Evolutionary conservation across 169 alveolate genomes (phyloP).

Genomic region (Plasmodium yoelii): DNA sequence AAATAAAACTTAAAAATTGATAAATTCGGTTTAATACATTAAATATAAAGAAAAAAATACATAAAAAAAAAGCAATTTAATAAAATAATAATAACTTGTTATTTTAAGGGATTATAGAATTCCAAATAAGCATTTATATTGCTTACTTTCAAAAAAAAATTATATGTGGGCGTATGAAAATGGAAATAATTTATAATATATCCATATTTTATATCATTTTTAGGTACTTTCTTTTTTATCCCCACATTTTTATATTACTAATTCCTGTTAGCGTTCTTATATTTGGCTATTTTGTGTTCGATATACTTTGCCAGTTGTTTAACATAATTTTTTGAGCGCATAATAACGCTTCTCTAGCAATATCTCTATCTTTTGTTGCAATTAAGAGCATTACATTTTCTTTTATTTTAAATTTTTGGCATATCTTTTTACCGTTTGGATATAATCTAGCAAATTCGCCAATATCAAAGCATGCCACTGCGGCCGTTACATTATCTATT

Average conservation of each 20-base stretch:
- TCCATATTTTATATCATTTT: too few relatives aligned
- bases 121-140: too few relatives aligned
- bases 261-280: background rate
- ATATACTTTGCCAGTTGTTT: slow-evolving; percentile 87
- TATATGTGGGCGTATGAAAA: too few relatives aligned
- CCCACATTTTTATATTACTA: too few relatives aligned
- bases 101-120: too few relatives aligned
- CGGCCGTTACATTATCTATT: slow-evolving; percentile 86
- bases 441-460: slow-evolving; percentile 92
- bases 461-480: slow-evolving; percentile 92
- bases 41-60: background rate
- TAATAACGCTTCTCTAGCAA: slow-evolving; percentile 90
- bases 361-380: slow-evolving; percentile 88
- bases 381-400: slow-evolving; percentile 89
- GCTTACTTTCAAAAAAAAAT: too few relatives aligned
- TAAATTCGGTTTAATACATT: background rate
- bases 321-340: slow-evolving; percentile 92
- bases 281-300: slow-evolving; percentile 33
- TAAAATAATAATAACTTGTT: too few relatives aligned
- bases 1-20: too few relatives aligned
- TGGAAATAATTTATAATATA: too few relatives aligned
- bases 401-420: slow-evolving; percentile 88
- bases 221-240: too few relatives aligned
- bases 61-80: too few relatives aligned
- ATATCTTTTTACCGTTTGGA: slow-evolving; percentile 90